Evolutionary conservation across 2,329 filamentous ascomycete species (phyloP).

Genomic region (Onygenales sp.): DNA sequence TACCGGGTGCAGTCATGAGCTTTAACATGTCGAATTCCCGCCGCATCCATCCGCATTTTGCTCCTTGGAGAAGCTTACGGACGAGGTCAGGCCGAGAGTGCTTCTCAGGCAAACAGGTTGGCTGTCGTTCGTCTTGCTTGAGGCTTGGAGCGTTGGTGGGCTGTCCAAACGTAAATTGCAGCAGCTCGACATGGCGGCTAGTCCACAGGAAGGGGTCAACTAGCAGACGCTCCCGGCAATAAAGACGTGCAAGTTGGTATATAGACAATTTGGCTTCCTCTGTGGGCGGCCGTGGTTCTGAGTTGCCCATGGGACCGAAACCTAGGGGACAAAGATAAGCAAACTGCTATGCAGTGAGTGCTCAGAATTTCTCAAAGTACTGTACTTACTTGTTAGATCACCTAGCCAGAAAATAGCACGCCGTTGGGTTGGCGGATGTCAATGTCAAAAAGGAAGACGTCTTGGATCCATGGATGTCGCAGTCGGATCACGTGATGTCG

Average conservation of each 20-base stretch:
- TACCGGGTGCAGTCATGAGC: background rate
- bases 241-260: background rate
- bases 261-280: background rate
- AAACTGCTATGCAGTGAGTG: no score
- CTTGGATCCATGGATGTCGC: no score
- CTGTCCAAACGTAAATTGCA: background rate
- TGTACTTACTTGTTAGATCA: no score
- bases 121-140: background rate
- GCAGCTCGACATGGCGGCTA: background rate
- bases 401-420: no score
- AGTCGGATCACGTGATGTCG: constrained; percentile 20
- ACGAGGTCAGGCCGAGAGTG: background rate
- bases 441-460: background rate
- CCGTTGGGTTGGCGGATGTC: no score
- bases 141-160: background rate
- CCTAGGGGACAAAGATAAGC: no score
- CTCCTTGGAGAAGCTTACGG: background rate
- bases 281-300: no score
- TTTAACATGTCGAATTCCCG: background rate
- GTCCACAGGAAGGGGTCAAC: background rate
- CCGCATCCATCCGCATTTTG: background rate
- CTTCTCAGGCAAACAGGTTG: background rate
- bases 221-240: background rate
- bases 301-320: no score
- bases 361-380: no score